Evolutionary conservation across 2,329 filamentous ascomycete species (phyloP).

Genomic region (Fusarium sterilihyphosum): DNA sequence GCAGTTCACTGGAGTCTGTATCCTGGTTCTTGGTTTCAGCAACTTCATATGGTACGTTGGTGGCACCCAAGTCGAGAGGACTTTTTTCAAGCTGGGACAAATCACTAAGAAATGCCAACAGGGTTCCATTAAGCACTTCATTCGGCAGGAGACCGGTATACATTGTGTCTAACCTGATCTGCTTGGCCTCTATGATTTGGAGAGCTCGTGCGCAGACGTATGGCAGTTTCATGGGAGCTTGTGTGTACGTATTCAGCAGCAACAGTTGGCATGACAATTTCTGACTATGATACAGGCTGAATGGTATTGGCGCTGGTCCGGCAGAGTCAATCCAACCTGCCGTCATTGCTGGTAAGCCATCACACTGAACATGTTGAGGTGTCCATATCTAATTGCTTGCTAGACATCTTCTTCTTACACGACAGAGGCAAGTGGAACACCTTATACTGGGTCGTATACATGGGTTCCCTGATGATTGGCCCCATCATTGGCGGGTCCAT

Average conservation of each 20-base stretch:
- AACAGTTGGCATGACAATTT: background rate
- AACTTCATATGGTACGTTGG: background rate
- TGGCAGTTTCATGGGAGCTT: background rate
- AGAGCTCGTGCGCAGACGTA: background rate
- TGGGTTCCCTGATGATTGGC: background rate
- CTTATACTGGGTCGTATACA: background rate
- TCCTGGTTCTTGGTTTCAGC: background rate
- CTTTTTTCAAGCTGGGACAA: rapidly evolving
- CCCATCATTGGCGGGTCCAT: background rate
- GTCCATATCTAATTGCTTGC: background rate
- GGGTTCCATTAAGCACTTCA: background rate
- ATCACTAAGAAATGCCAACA: background rate
- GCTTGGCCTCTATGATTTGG: background rate
- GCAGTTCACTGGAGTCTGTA: background rate
- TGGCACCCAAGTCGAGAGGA: rapidly evolving
- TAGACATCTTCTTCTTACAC: background rate
- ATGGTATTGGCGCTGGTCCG: background rate
- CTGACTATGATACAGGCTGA: background rate
- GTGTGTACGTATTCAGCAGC: background rate
- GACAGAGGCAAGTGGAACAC: constrained; percentile 2
- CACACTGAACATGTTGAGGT: background rate
- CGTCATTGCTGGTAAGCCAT: background rate
- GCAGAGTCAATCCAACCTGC: background rate
- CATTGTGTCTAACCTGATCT: background rate
- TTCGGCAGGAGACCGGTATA: background rate